phyloP scores from a whole-genome alignment of 1,284 basidiomycete species.

The Heterobasidion irregulare region DNA sequence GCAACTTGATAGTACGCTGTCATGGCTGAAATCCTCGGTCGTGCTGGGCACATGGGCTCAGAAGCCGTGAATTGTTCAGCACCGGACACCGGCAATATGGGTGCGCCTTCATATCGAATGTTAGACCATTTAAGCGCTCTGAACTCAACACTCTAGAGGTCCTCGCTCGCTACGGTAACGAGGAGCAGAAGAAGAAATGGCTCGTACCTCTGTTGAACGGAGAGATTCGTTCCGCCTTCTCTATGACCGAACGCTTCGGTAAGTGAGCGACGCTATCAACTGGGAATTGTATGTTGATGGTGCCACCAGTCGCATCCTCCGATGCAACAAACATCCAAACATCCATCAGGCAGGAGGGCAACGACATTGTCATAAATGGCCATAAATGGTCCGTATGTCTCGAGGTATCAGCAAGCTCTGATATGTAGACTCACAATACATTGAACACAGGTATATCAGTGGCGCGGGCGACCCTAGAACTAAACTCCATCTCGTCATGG shows the following conservation, averaged over 20 bases:
- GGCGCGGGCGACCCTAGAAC: constrained; percentile 94
- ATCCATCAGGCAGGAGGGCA: constrained; percentile 78
- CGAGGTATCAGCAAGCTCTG: background rate
- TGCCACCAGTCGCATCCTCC: constrained; percentile 74
- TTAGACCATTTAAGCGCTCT: background rate
- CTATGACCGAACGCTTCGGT: constrained; percentile 93
- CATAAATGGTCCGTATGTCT: constrained; percentile 79
- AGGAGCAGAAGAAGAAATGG: constrained; percentile 90
- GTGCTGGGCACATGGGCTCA: constrained; percentile 74
- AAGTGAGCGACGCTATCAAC: constrained; percentile 18
- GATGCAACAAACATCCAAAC: constrained; percentile 95
- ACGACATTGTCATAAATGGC: constrained; percentile 90
- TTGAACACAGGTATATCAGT: constrained; percentile 77
- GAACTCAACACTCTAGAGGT: constrained; percentile 59
- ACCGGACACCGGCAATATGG: constrained; percentile 96
- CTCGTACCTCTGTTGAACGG: constrained; percentile 84
- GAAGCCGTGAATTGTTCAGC: constrained; percentile 90
- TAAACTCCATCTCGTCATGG: constrained; percentile 88
- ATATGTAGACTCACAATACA: background rate
- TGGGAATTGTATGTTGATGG: background rate
- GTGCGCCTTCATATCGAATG: constrained; percentile 28
- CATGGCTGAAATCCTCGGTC: constrained; percentile 92
- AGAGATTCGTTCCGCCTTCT: constrained; percentile 88
- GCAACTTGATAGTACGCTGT: constrained; percentile 69
- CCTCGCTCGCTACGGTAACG: constrained; percentile 85